Percentiles rank a stretch among this genome's conserved stretches.
Evolutionary conservation across 495 filamentous ascomycete species (phyloP).

Genomic region (Aspergillus bertholletiae): DNA sequence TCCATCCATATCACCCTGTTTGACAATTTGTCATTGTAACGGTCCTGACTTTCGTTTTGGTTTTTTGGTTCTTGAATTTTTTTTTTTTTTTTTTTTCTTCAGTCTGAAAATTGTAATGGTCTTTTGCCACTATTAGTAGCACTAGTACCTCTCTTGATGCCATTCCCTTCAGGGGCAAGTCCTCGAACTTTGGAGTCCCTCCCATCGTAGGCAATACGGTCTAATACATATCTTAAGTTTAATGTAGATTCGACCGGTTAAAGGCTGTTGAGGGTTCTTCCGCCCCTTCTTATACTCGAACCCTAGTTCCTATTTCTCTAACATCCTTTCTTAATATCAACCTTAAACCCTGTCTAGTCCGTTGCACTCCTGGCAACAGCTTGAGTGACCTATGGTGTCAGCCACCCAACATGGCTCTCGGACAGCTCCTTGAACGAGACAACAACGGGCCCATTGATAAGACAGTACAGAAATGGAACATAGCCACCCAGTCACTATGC

Average conservation of each 20-base stretch:
- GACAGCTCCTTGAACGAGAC: conserved; percentile 4
- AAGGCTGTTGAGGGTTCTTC: background rate
- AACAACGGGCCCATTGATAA: conserved; percentile 8
- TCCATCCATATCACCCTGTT: background rate
- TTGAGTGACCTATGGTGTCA: background rate
- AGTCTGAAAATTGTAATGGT: background rate
- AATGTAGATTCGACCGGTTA: background rate
- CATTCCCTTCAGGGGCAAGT: background rate
- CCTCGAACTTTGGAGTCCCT: too few species aligned
- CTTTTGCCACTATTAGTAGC: background rate
- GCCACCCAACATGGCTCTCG: background rate
- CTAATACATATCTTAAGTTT: background rate
- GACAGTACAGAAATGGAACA: conserved; percentile 24
- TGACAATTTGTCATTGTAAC: background rate
- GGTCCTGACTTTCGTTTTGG: background rate
- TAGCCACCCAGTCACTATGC: conserved; percentile 24
- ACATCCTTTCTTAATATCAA: background rate
- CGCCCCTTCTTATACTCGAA: background rate
- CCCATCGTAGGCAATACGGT: background rate
- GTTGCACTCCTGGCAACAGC: background rate
- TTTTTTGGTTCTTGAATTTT: too few species aligned
- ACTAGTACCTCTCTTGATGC: background rate
- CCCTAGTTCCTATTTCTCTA: background rate
- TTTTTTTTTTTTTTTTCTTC: background rate
- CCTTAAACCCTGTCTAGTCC: background rate